Conservation (phyloP, 2,329 filamentous ascomycete genomes). For the Annulohypoxylon truncatum region DNA sequence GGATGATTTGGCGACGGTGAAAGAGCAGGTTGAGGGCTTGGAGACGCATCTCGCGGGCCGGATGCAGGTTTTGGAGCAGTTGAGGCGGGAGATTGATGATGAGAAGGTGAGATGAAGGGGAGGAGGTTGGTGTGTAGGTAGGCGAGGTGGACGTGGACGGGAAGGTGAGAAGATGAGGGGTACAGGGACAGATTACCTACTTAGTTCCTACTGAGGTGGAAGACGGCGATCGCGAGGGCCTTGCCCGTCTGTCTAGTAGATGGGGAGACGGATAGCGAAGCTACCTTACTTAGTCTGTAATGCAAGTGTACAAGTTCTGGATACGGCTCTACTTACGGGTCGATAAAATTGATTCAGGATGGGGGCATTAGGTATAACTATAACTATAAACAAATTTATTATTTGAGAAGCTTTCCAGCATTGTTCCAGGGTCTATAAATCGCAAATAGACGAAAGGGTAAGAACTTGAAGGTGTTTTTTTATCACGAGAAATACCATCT, state of each 20-base stretch:
- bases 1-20: slow-evolving; percentile 90
- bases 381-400: background rate
- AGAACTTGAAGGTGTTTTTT: background rate
- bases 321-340: background rate
- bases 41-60: slow-evolving; percentile 83
- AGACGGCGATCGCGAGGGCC: background rate
- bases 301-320: slow-evolving; percentile 21
- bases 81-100: slow-evolving; percentile 86
- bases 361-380: background rate
- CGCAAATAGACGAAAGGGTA: background rate
- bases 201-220: background rate
- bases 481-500: slow-evolving; percentile 10
- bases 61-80: slow-evolving; percentile 78
- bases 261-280: background rate
- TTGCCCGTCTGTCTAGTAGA: background rate
- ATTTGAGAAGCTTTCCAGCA: background rate
- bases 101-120: slow-evolving; percentile 73
- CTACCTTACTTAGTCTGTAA: slow-evolving; percentile 25
- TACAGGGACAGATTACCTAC: background rate
- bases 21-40: slow-evolving; percentile 91
- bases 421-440: background rate
- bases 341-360: slow-evolving; percentile 2
- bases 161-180: background rate
- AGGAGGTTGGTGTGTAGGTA: too few relatives aligned
- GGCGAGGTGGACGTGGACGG: background rate